Conservation (phyloP, 345 rosid species). For the Ailanthus altissimus region DNA sequence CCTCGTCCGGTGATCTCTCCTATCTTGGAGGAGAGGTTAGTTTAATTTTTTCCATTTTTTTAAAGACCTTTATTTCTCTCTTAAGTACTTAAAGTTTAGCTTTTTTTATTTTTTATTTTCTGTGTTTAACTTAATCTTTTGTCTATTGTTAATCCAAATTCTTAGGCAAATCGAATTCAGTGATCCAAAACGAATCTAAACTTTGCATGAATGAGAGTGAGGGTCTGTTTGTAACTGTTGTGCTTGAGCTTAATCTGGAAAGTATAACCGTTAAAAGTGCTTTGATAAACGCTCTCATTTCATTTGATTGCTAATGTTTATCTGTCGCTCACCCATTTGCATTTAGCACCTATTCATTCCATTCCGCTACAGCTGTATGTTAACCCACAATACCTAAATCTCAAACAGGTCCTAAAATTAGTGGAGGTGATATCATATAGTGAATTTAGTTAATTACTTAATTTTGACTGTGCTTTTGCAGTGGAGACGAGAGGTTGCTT, state of each 20-base stretch:
- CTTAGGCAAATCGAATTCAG: neutral
- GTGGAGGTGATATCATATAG: neutral
- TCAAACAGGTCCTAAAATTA: neutral
- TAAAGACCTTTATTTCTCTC: neutral
- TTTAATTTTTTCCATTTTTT: neutral
- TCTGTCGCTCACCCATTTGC: too few species aligned
- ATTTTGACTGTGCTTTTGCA: slow-evolving; percentile 30
- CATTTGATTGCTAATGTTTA: too few species aligned
- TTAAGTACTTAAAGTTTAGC: neutral
- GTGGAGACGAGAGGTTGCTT: slow-evolving; percentile 99
- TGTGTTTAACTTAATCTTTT: too few species aligned
- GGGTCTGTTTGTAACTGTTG: too few species aligned
- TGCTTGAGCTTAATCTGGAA: too few species aligned
- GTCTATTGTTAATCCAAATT: neutral
- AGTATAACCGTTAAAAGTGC: too few species aligned
- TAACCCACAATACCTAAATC: too few species aligned
- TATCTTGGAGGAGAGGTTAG: slow-evolving; percentile 98
- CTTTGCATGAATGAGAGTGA: neutral
- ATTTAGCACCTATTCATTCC: too few species aligned
- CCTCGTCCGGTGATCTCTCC: slow-evolving; percentile 86
- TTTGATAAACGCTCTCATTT: too few species aligned
- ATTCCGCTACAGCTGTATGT: too few species aligned
- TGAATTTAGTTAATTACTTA: slow-evolving; percentile 1
- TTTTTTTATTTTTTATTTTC: too few species aligned
- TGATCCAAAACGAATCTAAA: neutral